Conservation (phyloP, 495 filamentous ascomycete genomes). For the Hyaloscypha finlandica region DNA sequence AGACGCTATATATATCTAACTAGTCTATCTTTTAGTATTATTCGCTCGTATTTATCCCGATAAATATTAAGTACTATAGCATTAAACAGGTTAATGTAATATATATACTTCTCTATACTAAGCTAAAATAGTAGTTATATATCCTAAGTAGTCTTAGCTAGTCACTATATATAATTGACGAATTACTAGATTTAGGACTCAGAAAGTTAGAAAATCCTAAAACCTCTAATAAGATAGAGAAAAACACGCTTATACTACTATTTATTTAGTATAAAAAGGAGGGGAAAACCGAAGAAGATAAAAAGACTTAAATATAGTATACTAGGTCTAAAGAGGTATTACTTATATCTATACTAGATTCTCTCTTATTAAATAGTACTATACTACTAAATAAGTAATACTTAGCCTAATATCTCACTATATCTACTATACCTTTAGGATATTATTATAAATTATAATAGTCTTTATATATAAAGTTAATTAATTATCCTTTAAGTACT, state of each 20-base stretch:
- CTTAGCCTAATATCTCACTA: conserved; percentile 41
- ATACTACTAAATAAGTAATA: conserved; percentile 34
- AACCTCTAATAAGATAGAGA: conserved; percentile 19
- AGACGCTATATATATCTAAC: conserved; percentile 13
- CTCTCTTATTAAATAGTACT: conserved; percentile 34
- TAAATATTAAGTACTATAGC: conserved; percentile 23
- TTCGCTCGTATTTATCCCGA: conserved; percentile 24
- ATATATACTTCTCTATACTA: conserved; percentile 16
- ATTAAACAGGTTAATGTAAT: conserved; percentile 16
- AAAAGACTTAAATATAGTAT: conserved; percentile 11
- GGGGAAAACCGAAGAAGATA: background rate
- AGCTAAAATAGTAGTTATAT: conserved; percentile 8
- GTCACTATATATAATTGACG: background rate
- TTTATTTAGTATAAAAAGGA: conserved; percentile 9
- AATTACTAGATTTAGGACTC: conserved; percentile 16
- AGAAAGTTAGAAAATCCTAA: conserved; percentile 20
- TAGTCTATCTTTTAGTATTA: conserved; percentile 13
- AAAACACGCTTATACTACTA: conserved; percentile 19
- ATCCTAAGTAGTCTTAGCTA: conserved; percentile 3
- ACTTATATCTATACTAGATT: conserved; percentile 17
- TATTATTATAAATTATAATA: conserved; percentile 35
- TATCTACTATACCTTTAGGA: conserved; percentile 34
- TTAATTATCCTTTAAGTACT: conserved; percentile 16
- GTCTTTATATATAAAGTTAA: conserved; percentile 30
- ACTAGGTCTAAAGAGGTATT: background rate